A percentile compares a stretch with the other conserved stretches of the same genome.
phyloP scores from a whole-genome alignment of 306 rosid genomes.

The Quercus agrifolia region DNA sequence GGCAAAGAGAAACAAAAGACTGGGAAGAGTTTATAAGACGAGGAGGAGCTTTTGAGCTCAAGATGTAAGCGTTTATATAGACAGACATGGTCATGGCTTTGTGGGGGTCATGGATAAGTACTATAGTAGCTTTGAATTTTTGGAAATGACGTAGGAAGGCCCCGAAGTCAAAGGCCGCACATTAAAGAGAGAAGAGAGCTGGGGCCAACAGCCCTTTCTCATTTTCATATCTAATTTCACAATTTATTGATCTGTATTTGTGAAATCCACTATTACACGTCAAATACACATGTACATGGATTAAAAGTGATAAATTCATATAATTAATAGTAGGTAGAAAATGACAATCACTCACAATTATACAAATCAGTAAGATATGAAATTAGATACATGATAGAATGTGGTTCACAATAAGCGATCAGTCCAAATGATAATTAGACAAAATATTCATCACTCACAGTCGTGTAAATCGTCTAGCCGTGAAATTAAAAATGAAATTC shows the following conservation, averaged over 20 bases:
- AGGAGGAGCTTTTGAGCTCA: not conserved
- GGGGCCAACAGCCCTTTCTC: too few relatives aligned
- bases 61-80: not conserved
- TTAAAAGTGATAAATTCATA: too few relatives aligned
- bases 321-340: rapidly evolving
- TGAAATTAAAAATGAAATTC: too few relatives aligned
- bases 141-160: not conserved
- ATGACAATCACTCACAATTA: rapidly evolving
- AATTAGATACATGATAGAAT: rapidly evolving
- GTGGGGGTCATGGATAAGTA: not conserved
- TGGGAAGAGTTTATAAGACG: not conserved
- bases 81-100: not conserved
- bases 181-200: not conserved
- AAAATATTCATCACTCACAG: rapidly evolving
- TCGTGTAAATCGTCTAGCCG: rapidly evolving
- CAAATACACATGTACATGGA: rapidly evolving
- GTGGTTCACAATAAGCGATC: rapidly evolving
- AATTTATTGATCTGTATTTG: rapidly evolving
- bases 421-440: too few relatives aligned
- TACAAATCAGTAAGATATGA: rapidly evolving
- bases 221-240: too few relatives aligned
- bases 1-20: not conserved
- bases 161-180: not conserved
- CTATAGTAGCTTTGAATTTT: not conserved
- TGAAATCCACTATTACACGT: rapidly evolving